Conservation (phyloP, 768 basidiomycete species). For the Hygrocybe punicea region DNA sequence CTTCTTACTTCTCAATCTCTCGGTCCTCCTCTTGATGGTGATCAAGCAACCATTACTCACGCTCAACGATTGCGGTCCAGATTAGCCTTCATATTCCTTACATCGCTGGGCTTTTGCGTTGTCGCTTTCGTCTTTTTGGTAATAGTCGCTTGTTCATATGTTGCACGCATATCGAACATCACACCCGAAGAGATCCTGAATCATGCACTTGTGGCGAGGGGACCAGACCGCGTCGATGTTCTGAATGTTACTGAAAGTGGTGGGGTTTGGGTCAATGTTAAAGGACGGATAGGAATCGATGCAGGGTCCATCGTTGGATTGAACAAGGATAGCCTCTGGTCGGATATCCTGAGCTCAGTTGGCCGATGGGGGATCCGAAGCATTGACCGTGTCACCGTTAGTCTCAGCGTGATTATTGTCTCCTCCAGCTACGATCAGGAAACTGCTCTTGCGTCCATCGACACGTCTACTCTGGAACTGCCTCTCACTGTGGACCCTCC, state of each 20-base stretch:
- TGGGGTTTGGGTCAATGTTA: slow-evolving; percentile 56
- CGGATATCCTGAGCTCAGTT: slow-evolving; percentile 58
- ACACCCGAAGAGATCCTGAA: slow-evolving; percentile 59
- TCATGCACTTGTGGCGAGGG: slow-evolving; percentile 51
- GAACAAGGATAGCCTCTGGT: slow-evolving; percentile 43
- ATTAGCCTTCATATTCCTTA: slow-evolving; percentile 52
- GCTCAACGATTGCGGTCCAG: slow-evolving; percentile 35
- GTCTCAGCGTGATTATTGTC: slow-evolving; percentile 50
- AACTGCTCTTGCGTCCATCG: slow-evolving; percentile 45
- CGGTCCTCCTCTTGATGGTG: slow-evolving; percentile 20
- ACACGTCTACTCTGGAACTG: slow-evolving; percentile 49
- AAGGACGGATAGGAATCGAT: slow-evolving; percentile 62
- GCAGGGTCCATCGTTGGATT: slow-evolving; percentile 60
- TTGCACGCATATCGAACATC: slow-evolving; percentile 49
- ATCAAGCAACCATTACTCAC: slow-evolving; percentile 18
- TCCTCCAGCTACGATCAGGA: slow-evolving; percentile 41
- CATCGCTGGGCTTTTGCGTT: slow-evolving; percentile 51
- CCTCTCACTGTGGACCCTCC: slow-evolving; percentile 55
- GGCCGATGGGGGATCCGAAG: slow-evolving; percentile 64
- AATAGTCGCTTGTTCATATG: slow-evolving; percentile 65
- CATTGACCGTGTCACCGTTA: slow-evolving; percentile 55
- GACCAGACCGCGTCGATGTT: slow-evolving; percentile 61
- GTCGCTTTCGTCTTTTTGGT: slow-evolving; percentile 42
- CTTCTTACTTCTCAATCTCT: slow-evolving; percentile 45
- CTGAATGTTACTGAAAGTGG: slow-evolving; percentile 57